These are phyloP conservation scores for Mortierella sp. DNA, from an alignment of 371 early-diverging fungal species.

Conservation along the genomic window DNA sequence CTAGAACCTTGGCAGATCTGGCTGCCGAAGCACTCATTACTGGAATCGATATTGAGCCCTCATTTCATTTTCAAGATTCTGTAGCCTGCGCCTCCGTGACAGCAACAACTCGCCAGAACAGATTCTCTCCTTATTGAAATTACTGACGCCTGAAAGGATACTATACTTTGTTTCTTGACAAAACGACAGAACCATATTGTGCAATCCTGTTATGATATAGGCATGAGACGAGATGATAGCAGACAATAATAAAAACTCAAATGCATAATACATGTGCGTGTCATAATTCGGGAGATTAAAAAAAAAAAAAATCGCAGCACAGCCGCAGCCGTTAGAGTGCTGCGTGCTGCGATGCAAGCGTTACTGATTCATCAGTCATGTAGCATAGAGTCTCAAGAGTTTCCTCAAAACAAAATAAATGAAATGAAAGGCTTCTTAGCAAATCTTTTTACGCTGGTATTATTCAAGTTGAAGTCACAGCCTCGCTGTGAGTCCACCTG, in stretches of 20 bases:
- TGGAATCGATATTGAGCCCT: constrained; percentile 20
- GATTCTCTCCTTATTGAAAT: constrained; percentile 27
- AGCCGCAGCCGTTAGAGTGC: constrained; percentile 9
- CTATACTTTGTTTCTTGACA: no score
- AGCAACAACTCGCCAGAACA: constrained; percentile 10
- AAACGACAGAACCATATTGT: no score
- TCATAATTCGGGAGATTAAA: background rate
- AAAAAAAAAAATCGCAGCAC: background rate
- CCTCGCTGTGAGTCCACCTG: no score
- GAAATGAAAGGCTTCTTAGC: no score
- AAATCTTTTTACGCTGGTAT: no score
- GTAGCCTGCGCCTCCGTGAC: constrained; percentile 3
- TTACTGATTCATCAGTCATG: background rate
- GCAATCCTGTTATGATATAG: background rate
- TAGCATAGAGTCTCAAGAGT: background rate
- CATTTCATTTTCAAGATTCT: background rate
- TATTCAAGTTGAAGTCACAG: no score
- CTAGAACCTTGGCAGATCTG: constrained; percentile 18
- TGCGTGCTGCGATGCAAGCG: background rate
- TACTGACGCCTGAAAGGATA: background rate
- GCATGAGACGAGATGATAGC: background rate
- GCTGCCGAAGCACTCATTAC: constrained; percentile 38
- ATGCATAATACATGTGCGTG: background rate
- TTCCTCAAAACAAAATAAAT: no score
- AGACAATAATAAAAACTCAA: background rate